Conservation (phyloP, 495 filamentous ascomycete species). For the Rostrohypoxylon terebratum region DNA sequence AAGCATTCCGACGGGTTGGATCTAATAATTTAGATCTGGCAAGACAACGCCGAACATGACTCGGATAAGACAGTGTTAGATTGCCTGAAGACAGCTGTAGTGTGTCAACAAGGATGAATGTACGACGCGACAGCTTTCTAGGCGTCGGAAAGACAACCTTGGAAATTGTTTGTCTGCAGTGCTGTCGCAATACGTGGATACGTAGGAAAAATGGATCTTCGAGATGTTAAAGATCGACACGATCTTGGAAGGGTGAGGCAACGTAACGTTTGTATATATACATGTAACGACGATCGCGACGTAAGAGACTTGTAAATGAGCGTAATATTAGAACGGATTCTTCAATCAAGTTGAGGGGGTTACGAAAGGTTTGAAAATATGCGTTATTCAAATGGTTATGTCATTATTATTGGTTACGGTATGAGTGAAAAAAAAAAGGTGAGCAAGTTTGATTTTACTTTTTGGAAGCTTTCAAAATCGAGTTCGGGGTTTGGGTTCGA, state of each 20-base stretch:
- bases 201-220: conserved; percentile 41
- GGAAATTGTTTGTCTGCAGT: conserved; percentile 25
- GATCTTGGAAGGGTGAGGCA: conserved; percentile 24
- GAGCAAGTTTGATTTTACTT: conserved; percentile 17
- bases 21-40: conserved; percentile 47
- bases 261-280: conserved; percentile 32
- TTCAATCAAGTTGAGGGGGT: conserved; percentile 28
- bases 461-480: conserved; percentile 16
- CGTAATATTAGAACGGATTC: conserved; percentile 23
- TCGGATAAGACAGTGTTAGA: conserved; percentile 23
- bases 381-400: conserved; percentile 23
- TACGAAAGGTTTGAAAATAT: neutral
- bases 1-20: conserved; percentile 57
- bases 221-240: conserved; percentile 35
- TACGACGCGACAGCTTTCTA: conserved; percentile 26
- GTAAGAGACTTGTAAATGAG: conserved; percentile 30
- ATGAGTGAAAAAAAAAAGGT: conserved; percentile 2
- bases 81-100: conserved; percentile 15
- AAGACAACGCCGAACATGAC: conserved; percentile 42
- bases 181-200: conserved; percentile 37
- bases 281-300: conserved; percentile 28
- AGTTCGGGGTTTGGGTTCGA: conserved; percentile 27
- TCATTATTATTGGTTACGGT: conserved; percentile 33
- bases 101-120: conserved; percentile 29
- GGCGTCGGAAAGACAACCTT: conserved; percentile 11